Percentiles rank a stretch among this genome's conserved stretches.
phyloP scores from a whole-genome alignment of 441 rosid genomes.

The Erodium chrysanthum region DNA sequence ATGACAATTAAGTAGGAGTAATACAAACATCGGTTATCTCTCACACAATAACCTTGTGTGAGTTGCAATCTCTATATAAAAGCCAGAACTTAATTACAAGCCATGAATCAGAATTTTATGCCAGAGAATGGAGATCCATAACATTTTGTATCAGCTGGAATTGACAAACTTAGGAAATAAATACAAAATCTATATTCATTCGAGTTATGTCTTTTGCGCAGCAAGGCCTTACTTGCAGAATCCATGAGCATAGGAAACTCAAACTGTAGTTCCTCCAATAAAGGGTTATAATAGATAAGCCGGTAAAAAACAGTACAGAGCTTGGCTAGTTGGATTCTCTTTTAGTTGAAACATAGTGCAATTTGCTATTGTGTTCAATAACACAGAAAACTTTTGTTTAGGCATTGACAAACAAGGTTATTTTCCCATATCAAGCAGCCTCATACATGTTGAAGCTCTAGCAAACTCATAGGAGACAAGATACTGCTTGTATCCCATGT shows the following conservation, averaged over 20 bases:
- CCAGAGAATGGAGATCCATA: background rate
- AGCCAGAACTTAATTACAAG: background rate
- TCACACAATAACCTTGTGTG: background rate
- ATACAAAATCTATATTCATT: background rate
- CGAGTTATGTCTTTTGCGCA: background rate
- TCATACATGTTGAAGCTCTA: background rate
- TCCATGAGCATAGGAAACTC: background rate
- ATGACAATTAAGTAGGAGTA: background rate
- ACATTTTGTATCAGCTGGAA: background rate
- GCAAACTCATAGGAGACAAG: background rate
- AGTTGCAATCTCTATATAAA: background rate
- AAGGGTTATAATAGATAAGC: background rate
- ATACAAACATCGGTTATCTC: background rate
- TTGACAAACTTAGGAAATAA: background rate
- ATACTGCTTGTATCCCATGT: background rate
- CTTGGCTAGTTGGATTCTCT: background rate
- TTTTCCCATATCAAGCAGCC: background rate
- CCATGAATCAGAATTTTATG: background rate
- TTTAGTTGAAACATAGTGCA: background rate
- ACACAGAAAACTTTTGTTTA: background rate
- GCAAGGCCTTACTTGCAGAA: background rate
- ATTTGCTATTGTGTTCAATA: background rate
- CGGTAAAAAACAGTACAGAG: background rate
- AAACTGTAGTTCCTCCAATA: background rate
- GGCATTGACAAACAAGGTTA: background rate